Percentiles rank a stretch among this genome's conserved stretches.
Evolutionary conservation across 345 rosid genomes (phyloP).

Genomic region (Carallia brachiata): DNA sequence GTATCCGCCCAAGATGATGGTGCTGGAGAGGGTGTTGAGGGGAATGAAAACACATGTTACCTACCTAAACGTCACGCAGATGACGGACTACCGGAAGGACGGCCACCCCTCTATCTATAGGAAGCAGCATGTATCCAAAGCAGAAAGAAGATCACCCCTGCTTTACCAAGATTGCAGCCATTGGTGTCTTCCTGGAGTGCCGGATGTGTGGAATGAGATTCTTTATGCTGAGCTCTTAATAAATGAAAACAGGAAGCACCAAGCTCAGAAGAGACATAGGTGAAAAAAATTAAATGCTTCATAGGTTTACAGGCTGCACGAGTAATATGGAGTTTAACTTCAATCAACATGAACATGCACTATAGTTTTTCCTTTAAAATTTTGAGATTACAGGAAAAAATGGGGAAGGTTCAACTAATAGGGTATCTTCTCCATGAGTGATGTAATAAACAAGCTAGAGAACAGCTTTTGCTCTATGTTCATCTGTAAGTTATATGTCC

Average conservation of each 20-base stretch:
- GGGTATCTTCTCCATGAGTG: neutral
- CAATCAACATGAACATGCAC: conserved; percentile 8
- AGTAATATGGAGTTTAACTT: conserved; percentile 22
- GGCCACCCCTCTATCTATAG: conserved; percentile 93
- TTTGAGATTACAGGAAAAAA: neutral
- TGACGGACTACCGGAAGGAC: conserved; percentile 87
- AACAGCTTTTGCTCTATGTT: neutral
- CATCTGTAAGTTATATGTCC: neutral
- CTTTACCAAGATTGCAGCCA: conserved; percentile 94
- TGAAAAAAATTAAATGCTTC: conserved; percentile 16
- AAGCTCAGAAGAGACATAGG: conserved; percentile 42
- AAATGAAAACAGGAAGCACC: conserved; percentile 42
- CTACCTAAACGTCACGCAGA: conserved; percentile 75
- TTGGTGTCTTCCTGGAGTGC: conserved; percentile 99
- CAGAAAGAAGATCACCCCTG: conserved; percentile 52
- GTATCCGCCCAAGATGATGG: conserved; percentile 77
- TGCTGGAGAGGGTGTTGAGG: conserved; percentile 65
- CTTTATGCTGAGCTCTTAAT: conserved; percentile 70
- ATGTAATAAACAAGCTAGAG: neutral
- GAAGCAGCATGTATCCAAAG: conserved; percentile 41
- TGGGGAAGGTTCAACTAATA: neutral
- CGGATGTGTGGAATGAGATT: conserved; percentile 89
- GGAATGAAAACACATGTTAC: conserved; percentile 79
- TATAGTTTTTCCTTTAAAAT: neutral
- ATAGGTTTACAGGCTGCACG: conserved; percentile 15